Base-by-base conservation (phyloP, 495 filamentous ascomycete genomes). In the Penicillium samsonianum region DNA sequence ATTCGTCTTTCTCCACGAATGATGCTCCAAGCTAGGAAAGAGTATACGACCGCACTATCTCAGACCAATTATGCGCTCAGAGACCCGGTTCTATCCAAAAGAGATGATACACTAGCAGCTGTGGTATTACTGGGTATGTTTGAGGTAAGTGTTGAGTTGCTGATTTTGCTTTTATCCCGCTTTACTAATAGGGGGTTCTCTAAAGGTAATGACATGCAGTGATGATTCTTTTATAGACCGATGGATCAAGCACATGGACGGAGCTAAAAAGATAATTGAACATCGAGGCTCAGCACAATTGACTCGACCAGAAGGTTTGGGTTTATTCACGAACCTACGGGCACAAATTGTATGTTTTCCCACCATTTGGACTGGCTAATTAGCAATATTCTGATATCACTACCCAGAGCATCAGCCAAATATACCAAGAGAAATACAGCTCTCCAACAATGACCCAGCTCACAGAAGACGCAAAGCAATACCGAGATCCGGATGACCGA, bases 221-320 rank as follows among this genome's bases (percentile, higher is more conserved):
- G 56, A 63, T 48, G 52, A 49, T 6, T 59, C 31, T 2, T 59
- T 59, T 28, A 53, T 57, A 20, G 57, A 53, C 8, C 61, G 61
- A 5, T 64, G 61, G 61, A 58, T 60, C 35, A 60, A 60, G 26
- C 61, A 64, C 31, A 53, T 64, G 49, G 57, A 64, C 16, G 61
- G 61, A 5, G 61, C 57, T 4, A 38, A 42, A n/a, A 41, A 49
- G 12, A 25, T 64, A 9, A 57, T 64, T 31, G 61, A 64, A 22
- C 35, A 50, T n/a, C 57, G 61, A 26, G 61, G 57, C 10, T 12
- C 17, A 10, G 47, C 57, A 12, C 61, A 64, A 46, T 44, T 64
- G 35, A 14, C 8, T 12, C 33, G 50, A 14, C 43, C 4, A 16
- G 50, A 53, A 10, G 57, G 57, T 3, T 37, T 59, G 4, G 43